phyloP scores from a whole-genome alignment of 1,284 basidiomycete species.

The Somion occarium region DNA sequence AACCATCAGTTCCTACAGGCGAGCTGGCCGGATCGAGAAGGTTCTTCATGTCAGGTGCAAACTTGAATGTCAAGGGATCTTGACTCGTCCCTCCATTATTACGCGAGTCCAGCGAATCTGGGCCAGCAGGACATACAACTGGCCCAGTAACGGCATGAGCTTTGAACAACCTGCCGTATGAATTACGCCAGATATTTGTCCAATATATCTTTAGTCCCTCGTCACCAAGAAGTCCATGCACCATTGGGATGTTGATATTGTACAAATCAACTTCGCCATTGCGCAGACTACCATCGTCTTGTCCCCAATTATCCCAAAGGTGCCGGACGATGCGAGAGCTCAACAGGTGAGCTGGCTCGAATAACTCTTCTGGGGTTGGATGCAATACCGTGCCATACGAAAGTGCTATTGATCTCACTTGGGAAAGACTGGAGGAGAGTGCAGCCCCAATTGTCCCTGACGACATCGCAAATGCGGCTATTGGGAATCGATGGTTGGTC shows the following conservation, averaged over 20 bases:
- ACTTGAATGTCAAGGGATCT: constrained; percentile 65
- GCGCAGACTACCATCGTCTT: constrained; percentile 52
- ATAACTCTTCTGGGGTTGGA: constrained; percentile 57
- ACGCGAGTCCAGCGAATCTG: constrained; percentile 33
- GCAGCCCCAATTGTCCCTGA: constrained; percentile 91
- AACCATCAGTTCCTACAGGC: constrained; percentile 77
- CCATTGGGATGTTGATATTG: constrained; percentile 77
- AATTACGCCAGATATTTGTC: constrained; percentile 75
- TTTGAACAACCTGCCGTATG: constrained; percentile 73
- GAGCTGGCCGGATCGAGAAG: constrained; percentile 61
- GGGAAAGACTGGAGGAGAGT: constrained; percentile 73
- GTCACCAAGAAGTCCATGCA: constrained; percentile 52
- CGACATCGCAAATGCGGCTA: constrained; percentile 81
- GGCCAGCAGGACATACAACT: constrained; percentile 34
- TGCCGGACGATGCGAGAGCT: constrained; percentile 63
- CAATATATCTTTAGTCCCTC: constrained; percentile 61
- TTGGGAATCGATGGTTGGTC: not conserved
- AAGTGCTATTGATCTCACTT: constrained; percentile 68
- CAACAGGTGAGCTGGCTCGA: constrained; percentile 68
- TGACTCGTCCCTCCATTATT: not conserved
- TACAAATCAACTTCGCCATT: constrained; percentile 73
- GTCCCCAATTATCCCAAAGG: constrained; percentile 81
- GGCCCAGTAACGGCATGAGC: constrained; percentile 26
- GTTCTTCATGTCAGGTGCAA: constrained; percentile 70
- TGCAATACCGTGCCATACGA: constrained; percentile 81